Conservation (phyloP, 345 rosid species). For the Capsella bursapastoris region DNA sequence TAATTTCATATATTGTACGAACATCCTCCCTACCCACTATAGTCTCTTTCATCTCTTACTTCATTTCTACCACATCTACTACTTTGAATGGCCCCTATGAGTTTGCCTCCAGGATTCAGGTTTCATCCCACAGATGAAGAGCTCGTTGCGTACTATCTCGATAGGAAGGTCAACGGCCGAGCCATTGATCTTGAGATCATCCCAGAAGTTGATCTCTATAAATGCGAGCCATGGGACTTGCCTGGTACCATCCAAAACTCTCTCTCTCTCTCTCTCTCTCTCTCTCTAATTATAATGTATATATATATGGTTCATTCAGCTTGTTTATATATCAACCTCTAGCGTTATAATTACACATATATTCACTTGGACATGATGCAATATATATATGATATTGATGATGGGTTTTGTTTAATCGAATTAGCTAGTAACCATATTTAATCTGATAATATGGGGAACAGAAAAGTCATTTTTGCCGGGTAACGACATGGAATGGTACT, state of each 20-base stretch:
- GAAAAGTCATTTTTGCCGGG: conserved; percentile 75
- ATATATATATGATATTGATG: background rate
- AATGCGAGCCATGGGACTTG: conserved; percentile 85
- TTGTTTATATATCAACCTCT: background rate
- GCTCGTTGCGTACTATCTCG: conserved; percentile 75
- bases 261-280: background rate
- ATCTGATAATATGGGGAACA: conserved; percentile 32
- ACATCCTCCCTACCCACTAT: conserved; percentile 20
- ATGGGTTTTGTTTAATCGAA: background rate
- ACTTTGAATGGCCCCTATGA: conserved; percentile 67
- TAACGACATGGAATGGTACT: conserved; percentile 86
- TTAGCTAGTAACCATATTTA: background rate
- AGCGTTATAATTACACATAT: background rate
- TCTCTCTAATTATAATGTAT: background rate
- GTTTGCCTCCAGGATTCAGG: conserved; percentile 84
- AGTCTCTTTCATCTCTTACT: conserved; percentile 14
- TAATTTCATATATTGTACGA: conserved; percentile 28
- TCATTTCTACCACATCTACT: background rate
- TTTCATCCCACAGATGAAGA: conserved; percentile 89
- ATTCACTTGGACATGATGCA: conserved; percentile 5
- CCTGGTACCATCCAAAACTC: conserved; percentile 53
- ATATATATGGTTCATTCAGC: background rate
- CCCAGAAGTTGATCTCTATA: conserved; percentile 81
- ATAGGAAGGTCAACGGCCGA: conserved; percentile 65
- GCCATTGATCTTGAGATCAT: conserved; percentile 75